Base-by-base conservation (phyloP, 2,329 filamentous ascomycete species). In the Neopestalotiopsis sp. region DNA sequence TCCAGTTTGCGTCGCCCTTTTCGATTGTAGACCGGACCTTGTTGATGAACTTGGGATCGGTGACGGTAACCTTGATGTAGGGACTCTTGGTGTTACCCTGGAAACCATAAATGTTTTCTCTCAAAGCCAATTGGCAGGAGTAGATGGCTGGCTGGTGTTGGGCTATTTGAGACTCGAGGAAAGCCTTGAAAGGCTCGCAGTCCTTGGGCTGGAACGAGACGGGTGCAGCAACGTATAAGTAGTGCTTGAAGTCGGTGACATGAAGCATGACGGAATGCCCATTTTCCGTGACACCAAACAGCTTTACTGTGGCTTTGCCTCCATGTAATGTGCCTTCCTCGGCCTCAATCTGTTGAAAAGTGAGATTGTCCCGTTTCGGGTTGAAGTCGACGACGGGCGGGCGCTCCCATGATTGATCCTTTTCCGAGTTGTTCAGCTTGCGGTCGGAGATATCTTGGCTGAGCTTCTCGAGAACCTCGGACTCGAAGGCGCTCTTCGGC, bases 251-350 rank as follows among this genome's bases (percentile, higher is more conserved):
- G 77, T 94, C 94, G 17, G 93, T 97, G 71, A 99, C 95, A 79
- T 99, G 96, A 13, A 99, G 86, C 80, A 99, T 89, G 53, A 97
- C 94, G 3, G 96, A 99, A 81, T 99, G 92, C 67, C 96, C 96
- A 70, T 85, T 79, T 75, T 89, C 81, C 1, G 94, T 97, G 4
- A 98, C 94, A 75, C 96, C 96, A 81, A 98, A 99, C 24, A 99
- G 87, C 84, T 96, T 97, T 68, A 99, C 89, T 0, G 94, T 91
- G 0, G 93, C 86, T 77, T 82, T 91, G 24, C 93, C 94, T 63
- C 93, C 93, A 78, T 91, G 84, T 1, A 98, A 80, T 3, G 90
- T 92, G 24, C 96, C 95, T 79, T 99, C 95, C 78, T 98, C 95
- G 1, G 90, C 92, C 77, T 99, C 97, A 74, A 99, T 99, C 77